Conservation (phyloP, 2,329 filamentous ascomycete genomes). For the Aspergillus ochraceus region DNA sequence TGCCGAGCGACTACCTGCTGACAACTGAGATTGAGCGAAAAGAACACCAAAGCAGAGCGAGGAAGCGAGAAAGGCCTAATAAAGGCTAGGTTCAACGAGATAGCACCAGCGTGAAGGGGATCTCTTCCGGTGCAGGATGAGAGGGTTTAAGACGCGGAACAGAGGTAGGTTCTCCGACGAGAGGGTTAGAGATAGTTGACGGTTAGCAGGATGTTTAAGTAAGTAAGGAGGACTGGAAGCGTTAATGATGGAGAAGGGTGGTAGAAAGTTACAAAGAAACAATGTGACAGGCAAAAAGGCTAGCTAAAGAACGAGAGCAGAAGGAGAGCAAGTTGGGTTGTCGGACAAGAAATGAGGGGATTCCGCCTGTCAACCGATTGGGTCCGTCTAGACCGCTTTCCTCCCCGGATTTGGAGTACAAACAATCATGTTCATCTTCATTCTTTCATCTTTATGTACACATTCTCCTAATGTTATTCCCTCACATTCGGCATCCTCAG, state of each 20-base stretch:
- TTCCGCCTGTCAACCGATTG: neutral
- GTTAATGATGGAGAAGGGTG: neutral
- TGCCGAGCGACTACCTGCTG: neutral
- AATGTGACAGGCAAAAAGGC: neutral
- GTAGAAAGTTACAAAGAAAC: neutral
- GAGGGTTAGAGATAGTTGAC: neutral
- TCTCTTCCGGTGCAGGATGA: neutral
- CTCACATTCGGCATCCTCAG: neutral
- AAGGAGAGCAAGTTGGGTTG: neutral
- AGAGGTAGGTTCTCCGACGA: neutral
- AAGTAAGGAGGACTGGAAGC: neutral
- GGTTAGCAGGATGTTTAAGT: neutral
- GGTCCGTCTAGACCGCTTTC: conserved; percentile 5
- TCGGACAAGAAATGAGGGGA: conserved; percentile 2
- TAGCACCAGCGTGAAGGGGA: neutral
- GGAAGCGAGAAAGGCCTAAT: neutral
- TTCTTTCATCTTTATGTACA: neutral
- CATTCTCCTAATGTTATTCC: no score
- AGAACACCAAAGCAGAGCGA: neutral
- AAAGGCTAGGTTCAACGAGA: neutral
- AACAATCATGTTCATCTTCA: neutral
- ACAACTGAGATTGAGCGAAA: neutral
- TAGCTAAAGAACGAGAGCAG: no score
- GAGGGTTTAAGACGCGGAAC: neutral
- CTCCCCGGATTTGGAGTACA: neutral